These are phyloP conservation scores for Pyrus communis DNA, from an alignment of 306 rosid genomes.

Conservation along the genomic window DNA sequence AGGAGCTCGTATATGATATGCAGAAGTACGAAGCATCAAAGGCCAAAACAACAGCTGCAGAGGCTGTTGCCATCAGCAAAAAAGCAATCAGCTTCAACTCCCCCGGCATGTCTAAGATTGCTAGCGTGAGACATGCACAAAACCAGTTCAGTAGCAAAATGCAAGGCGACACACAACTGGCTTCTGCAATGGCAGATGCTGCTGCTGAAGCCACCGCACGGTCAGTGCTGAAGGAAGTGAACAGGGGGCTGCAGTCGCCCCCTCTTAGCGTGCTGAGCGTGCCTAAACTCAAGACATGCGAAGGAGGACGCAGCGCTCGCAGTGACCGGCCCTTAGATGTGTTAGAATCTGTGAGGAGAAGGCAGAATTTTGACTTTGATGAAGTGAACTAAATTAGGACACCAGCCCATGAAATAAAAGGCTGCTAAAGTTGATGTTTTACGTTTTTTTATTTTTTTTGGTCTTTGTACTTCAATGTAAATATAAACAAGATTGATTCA, in stretches of 20 bases:
- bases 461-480: not conserved
- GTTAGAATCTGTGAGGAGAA: conserved; percentile 57
- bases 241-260: conserved; percentile 57
- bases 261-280: conserved; percentile 42
- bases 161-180: conserved; percentile 40
- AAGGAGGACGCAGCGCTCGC: conserved; percentile 14
- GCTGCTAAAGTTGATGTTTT: not conserved
- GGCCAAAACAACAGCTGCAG: conserved; percentile 58
- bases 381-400: conserved; percentile 32
- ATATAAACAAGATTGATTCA: not conserved
- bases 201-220: conserved; percentile 75
- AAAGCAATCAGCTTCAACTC: conserved; percentile 30
- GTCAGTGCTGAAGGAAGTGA: conserved; percentile 76
- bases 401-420: not conserved
- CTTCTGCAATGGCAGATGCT: conserved; percentile 77
- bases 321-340: conserved; percentile 26
- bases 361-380: conserved; percentile 64
- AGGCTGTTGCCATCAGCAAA: conserved; percentile 39
- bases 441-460: not conserved
- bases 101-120: conserved; percentile 25
- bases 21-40: conserved; percentile 65
- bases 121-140: conserved; percentile 18
- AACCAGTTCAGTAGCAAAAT: not conserved
- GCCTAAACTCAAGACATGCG: conserved; percentile 63
- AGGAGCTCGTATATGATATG: conserved; percentile 78